These are phyloP conservation scores for Porphyrellus cyaneotinctus DNA, from an alignment of 768 basidiomycete species.

Conservation along the genomic window DNA sequence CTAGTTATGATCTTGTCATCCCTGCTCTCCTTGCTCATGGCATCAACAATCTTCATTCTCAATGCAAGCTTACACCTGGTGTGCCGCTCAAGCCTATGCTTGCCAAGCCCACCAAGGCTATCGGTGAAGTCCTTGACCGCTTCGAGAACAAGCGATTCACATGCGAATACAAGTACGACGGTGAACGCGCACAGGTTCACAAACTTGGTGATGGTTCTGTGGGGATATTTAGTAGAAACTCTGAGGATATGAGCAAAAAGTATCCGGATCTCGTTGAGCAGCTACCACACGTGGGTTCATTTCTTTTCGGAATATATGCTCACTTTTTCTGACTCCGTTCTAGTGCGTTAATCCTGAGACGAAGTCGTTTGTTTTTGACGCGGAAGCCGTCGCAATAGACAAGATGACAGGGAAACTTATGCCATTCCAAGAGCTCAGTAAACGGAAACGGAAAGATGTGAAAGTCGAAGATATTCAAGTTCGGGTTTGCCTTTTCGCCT, in stretches of 20 bases:
- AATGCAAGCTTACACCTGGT: slow-evolving; percentile 91
- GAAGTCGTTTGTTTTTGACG: slow-evolving; percentile 90
- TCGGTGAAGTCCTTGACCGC: slow-evolving; percentile 93
- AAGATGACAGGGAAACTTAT: slow-evolving; percentile 76
- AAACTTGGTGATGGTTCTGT: slow-evolving; percentile 76
- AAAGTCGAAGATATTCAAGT: slow-evolving; percentile 97
- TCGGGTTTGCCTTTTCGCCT: slow-evolving; percentile 92
- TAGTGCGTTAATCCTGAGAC: slow-evolving; percentile 85
- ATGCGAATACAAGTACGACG: slow-evolving; percentile 99
- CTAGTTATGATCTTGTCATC: slow-evolving; percentile 87
- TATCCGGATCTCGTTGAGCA: slow-evolving; percentile 98
- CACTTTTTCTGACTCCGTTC: slow-evolving; percentile 1
- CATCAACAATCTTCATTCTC: slow-evolving; percentile 59
- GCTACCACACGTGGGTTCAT: slow-evolving; percentile 63
- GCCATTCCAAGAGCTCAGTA: slow-evolving; percentile 97
- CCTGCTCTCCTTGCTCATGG: slow-evolving; percentile 84
- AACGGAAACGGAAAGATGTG: slow-evolving; percentile 95
- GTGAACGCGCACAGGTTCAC: slow-evolving; percentile 96
- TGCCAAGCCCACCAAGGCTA: slow-evolving; percentile 98
- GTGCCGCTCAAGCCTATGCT: slow-evolving; percentile 98
- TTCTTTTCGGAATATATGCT: not conserved
- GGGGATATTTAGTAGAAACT: slow-evolving; percentile 93
- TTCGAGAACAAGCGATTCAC: slow-evolving; percentile 96
- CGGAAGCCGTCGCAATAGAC: slow-evolving; percentile 96
- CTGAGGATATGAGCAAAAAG: slow-evolving; percentile 99